A percentile compares a stretch with the other conserved stretches of the same genome.
Evolutionary conservation across 1,139 yeast genomes (phyloP).

Genomic region (Zygosaccharomyces pseudobailii): DNA sequence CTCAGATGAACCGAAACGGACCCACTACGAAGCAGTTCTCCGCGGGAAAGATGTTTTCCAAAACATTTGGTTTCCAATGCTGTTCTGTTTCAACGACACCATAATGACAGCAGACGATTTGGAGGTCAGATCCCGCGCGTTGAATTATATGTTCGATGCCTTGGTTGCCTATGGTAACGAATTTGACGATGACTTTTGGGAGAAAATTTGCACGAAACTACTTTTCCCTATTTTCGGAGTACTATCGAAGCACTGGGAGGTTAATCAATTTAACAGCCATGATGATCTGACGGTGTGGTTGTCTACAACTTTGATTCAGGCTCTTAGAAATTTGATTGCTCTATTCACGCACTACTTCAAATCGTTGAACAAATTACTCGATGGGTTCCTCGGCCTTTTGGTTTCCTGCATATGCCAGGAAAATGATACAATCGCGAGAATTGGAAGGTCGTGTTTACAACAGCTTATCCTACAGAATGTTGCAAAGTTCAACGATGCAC

Average conservation of each 20-base stretch:
- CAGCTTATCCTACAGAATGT: conserved; percentile 73
- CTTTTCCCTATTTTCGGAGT: conserved; percentile 88
- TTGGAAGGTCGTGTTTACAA: conserved; percentile 85
- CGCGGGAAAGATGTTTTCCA: conserved; percentile 38
- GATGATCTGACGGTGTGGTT: conserved; percentile 94
- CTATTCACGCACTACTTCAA: conserved; percentile 78
- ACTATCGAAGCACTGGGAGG: conserved; percentile 70
- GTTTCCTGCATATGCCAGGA: conserved; percentile 93
- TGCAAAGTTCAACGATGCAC: conserved; percentile 52
- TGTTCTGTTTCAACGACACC: conserved; percentile 78
- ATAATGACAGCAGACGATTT: conserved; percentile 92
- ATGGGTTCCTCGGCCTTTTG: conserved; percentile 70
- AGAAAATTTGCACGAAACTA: conserved; percentile 65
- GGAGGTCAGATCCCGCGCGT: conserved; percentile 88
- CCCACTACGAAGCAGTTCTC: conserved; percentile 40
- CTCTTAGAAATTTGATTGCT: conserved; percentile 81
- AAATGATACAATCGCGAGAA: conserved; percentile 91
- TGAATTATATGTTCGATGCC: conserved; percentile 75
- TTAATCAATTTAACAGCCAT: conserved; percentile 57
- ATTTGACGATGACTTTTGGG: conserved; percentile 79
- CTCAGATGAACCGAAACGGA: conserved; percentile 48
- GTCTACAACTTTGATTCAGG: conserved; percentile 93
- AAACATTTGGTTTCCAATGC: conserved; percentile 61
- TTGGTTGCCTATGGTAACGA: conserved; percentile 73
- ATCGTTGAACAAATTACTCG: conserved; percentile 64